Base-by-base conservation (phyloP, 495 filamentous ascomycete species). In the Lasiosphaeriaceae sp. region DNA sequence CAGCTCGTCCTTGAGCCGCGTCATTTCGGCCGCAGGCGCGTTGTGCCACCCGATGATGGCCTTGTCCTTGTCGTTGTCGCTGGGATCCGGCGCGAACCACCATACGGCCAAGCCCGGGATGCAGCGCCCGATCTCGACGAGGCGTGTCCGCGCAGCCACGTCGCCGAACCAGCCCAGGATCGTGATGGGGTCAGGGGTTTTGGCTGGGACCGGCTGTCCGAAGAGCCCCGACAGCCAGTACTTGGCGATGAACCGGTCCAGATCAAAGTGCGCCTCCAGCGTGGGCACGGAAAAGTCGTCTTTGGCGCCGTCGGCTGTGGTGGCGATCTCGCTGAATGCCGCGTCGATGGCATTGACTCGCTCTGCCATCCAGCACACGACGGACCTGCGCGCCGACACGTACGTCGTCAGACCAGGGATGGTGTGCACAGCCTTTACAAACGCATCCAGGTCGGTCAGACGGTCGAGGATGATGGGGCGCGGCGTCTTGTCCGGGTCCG, bases 201-300 rank as follows among this genome's bases (percentile, higher is more conserved):
- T 26, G 23, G 17, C 7, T 24, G 20, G 16, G 26, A 46, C 39
- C 14, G 37, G 37, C 24, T 17, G 6, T 21, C 52, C 52, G 21
- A 34, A 54, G 37, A 54, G 1, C 22, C 16, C 16, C 5, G 22
- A n/a, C 39, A 54, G n/a, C 12, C 44, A 54, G 39, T 54, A 54
- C 52, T 46, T 54, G 17, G 52, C 52, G n/a, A 54, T 20, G 39
- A 54, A 46, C 41, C 41, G 52, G 45, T 54, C 41, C 52, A 54
- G 17, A 26, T 54, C 52, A 21, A 54, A 54, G 24, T 54, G 52
- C 22, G 52, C 52, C 52, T 54, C 52, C 52, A 45, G 19, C 37
- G 52, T 45, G 37, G 52, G 14, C 52, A 46, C 52, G 8, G n/a
- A 54, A 23, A 44, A 31, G 20, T 31, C 50, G 21, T 37, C 50